phyloP scores from a whole-genome alignment of 805 yeast genomes.

The Yamadazyma kitorensis region DNA sequence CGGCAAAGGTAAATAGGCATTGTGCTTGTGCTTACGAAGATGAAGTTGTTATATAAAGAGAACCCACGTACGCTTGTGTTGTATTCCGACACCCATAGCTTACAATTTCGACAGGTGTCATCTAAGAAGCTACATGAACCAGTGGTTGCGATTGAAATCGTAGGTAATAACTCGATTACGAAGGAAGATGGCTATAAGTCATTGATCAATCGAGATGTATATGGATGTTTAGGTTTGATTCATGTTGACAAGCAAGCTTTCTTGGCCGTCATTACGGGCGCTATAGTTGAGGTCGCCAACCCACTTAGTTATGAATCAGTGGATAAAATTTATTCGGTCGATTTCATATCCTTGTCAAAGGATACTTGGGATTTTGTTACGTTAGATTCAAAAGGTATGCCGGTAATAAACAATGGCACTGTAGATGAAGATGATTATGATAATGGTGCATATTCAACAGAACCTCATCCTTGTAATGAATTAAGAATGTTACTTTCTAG shows the following conservation, averaged over 20 bases:
- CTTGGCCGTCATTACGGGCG: constrained; percentile 75
- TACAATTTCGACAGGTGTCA: constrained; percentile 23
- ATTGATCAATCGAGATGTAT: constrained; percentile 40
- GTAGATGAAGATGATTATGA: constrained; percentile 21
- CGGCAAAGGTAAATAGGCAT: too few species aligned
- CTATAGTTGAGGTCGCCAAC: constrained; percentile 65
- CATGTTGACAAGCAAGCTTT: constrained; percentile 65
- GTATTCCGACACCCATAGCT: constrained; percentile 27
- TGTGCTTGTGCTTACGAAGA: too few species aligned
- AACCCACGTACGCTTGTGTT: constrained; percentile 30
- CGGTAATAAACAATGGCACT: constrained; percentile 32
- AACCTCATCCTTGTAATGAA: constrained; percentile 76
- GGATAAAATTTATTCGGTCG: constrained; percentile 78
- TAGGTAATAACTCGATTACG: constrained; percentile 34
- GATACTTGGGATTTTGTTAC: constrained; percentile 79
- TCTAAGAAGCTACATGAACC: constrained; percentile 15
- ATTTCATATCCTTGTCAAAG: constrained; percentile 72
- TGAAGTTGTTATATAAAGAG: constrained; percentile 32
- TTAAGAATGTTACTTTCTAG: constrained; percentile 72
- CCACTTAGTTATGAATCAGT: constrained; percentile 81
- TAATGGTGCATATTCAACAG: constrained; percentile 17
- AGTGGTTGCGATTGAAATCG: constrained; percentile 45
- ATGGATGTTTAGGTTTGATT: constrained; percentile 80
- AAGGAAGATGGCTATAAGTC: constrained; percentile 34
- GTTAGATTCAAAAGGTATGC: constrained; percentile 66